A percentile compares a stretch with the other conserved stretches of the same genome.
phyloP scores from a whole-genome alignment of 805 yeast species.

The Wickerhamomyces alni region DNA sequence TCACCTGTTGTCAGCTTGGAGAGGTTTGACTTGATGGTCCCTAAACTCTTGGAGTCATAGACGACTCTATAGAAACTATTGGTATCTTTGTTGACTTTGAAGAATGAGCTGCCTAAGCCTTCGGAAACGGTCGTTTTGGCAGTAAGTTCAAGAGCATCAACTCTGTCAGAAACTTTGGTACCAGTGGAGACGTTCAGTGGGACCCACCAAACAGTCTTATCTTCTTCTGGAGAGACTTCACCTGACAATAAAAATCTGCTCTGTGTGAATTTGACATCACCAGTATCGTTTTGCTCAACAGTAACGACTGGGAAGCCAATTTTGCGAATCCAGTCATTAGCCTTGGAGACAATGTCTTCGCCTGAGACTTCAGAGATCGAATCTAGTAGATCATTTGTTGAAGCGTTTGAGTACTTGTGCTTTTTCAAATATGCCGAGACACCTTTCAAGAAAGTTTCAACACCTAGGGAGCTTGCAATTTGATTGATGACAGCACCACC shows the following conservation, averaged over 20 bases:
- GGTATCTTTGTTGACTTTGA: constrained; percentile 66
- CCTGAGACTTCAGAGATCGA: constrained; percentile 64
- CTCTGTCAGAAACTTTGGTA: constrained; percentile 43
- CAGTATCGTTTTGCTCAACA: constrained; percentile 45
- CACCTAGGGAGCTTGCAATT: constrained; percentile 73
- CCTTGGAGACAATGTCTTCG: constrained; percentile 58
- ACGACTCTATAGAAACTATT: constrained; percentile 73
- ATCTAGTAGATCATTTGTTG: constrained; percentile 69
- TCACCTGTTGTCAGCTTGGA: constrained; percentile 61
- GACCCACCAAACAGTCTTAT: constrained; percentile 58
- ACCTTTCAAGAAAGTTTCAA: constrained; percentile 67
- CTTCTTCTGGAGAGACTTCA: constrained; percentile 68
- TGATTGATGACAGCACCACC: constrained; percentile 77
- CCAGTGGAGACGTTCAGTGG: constrained; percentile 41
- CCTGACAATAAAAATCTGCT: constrained; percentile 69
- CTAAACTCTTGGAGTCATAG: constrained; percentile 59
- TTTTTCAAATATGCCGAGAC: constrained; percentile 69
- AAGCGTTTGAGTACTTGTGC: constrained; percentile 72
- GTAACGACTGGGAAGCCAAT: constrained; percentile 72
- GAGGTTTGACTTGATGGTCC: constrained; percentile 50
- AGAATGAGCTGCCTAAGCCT: constrained; percentile 40
- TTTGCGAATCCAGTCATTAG: constrained; percentile 74
- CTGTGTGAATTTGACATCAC: constrained; percentile 54
- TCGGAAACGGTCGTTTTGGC: constrained; percentile 39
- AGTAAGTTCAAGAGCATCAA: constrained; percentile 47